Evolutionary conservation across 2,329 filamentous ascomycete species (phyloP).

Genomic region (Coleophoma crateriformis): DNA sequence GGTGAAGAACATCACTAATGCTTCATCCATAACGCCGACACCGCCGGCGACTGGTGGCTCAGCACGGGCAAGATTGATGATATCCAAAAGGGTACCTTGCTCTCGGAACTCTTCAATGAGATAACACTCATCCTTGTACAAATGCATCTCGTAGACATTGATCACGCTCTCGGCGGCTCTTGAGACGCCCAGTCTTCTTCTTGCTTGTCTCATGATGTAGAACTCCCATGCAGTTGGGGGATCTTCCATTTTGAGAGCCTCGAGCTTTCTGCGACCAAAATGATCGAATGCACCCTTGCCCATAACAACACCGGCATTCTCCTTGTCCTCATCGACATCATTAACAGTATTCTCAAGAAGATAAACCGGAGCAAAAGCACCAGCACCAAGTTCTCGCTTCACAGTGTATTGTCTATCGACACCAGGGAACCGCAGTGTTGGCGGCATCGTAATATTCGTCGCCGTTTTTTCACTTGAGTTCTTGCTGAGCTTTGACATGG

Average conservation of each 20-base stretch:
- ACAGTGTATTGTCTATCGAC: constrained; percentile 66
- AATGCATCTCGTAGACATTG: constrained; percentile 81
- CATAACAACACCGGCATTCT: constrained; percentile 42
- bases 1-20: constrained; percentile 89
- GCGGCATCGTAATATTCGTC: constrained; percentile 50
- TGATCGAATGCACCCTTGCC: constrained; percentile 56
- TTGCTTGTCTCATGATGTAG: constrained; percentile 83
- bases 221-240: constrained; percentile 93
- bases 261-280: constrained; percentile 49
- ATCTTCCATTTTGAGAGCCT: constrained; percentile 92
- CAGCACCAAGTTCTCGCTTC: constrained; percentile 81
- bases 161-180: constrained; percentile 75
- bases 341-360: constrained; percentile 70
- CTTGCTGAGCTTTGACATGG: constrained; percentile 36
- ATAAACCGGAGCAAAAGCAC: constrained; percentile 94
- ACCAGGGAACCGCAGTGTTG: constrained; percentile 63
- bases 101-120: constrained; percentile 81
- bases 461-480: constrained; percentile 48
- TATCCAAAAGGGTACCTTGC: constrained; percentile 89
- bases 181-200: constrained; percentile 67
- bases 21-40: constrained; percentile 76
- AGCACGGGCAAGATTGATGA: constrained; percentile 79
- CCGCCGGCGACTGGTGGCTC: constrained; percentile 47
- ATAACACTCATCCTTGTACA: constrained; percentile 87
- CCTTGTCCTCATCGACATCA: constrained; percentile 40